phyloP scores from a whole-genome alignment of 1,139 yeast genomes.

The Pneumocystis oryctolagi region DNA sequence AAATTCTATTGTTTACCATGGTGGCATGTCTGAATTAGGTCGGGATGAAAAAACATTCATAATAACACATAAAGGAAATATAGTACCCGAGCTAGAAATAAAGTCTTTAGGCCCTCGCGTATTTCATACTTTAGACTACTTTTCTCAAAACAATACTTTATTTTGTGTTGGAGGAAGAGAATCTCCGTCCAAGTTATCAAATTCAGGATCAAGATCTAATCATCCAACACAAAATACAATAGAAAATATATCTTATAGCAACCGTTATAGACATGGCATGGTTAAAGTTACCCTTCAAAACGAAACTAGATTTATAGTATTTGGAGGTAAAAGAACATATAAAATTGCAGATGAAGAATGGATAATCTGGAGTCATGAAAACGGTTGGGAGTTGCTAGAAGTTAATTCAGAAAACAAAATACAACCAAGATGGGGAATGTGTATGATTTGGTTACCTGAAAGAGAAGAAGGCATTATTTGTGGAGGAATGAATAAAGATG shows the following conservation, averaged over 20 bases:
- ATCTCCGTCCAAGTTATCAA: conserved; percentile 38
- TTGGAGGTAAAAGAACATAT: background rate
- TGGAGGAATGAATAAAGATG: background rate
- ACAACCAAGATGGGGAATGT: background rate
- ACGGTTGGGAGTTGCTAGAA: background rate
- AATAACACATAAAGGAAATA: conserved; percentile 8
- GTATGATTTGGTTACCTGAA: background rate
- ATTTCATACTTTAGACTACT: conserved; percentile 40
- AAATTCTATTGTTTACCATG: conserved; percentile 30
- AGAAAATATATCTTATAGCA: background rate
- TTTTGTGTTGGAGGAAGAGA: conserved; percentile 57
- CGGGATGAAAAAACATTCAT: conserved; percentile 8
- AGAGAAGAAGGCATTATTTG: background rate
- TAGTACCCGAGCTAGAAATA: conserved; percentile 3
- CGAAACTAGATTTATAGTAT: background rate
- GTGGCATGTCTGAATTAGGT: conserved; percentile 39
- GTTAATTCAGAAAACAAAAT: background rate
- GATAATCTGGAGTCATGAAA: background rate
- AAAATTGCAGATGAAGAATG: background rate
- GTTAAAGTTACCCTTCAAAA: background rate
- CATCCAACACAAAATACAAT: background rate
- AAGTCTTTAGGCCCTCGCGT: conserved; percentile 32
- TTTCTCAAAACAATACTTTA: conserved; percentile 20
- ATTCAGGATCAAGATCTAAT: conserved; percentile 29
- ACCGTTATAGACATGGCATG: background rate